These are phyloP conservation scores for Rhododendron henanense DNA, from an alignment of 148 eudicot genomes.

Conservation along the genomic window DNA sequence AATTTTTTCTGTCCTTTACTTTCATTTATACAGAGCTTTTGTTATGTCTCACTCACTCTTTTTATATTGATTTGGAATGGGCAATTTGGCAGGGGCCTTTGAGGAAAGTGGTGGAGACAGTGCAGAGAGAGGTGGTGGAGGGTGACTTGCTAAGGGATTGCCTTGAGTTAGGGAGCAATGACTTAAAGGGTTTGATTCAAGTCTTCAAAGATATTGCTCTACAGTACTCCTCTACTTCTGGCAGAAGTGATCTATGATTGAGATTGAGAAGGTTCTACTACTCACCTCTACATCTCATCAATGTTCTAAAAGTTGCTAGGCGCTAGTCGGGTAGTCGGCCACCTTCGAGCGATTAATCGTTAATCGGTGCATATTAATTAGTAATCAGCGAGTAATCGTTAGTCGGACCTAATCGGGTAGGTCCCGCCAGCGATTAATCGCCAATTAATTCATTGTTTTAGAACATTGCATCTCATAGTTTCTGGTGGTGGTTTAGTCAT, in stretches of 20 bases:
- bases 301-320: no score
- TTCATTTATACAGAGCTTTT: neutral
- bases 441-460: no score
- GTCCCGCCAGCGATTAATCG: no score
- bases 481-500: neutral
- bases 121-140: slow-evolving; percentile 59
- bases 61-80: neutral
- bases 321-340: no score
- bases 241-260: slow-evolving; percentile 27
- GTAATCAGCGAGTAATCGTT: no score
- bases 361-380: no score
- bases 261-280: neutral
- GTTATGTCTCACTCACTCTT: neutral
- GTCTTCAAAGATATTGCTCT: slow-evolving; percentile 58
- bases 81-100: slow-evolving; percentile 56
- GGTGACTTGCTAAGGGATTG: slow-evolving; percentile 82
- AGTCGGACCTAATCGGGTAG: no score
- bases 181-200: slow-evolving; percentile 61
- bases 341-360: no score
- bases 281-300: neutral
- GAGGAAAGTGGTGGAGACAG: slow-evolving; percentile 57
- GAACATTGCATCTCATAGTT: no score
- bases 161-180: slow-evolving; percentile 67
- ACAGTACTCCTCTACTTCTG: slow-evolving; percentile 26
- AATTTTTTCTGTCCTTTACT: neutral